These are phyloP conservation scores for Ogataea naganishii DNA, from an alignment of 805 yeast genomes.

Conservation along the genomic window DNA sequence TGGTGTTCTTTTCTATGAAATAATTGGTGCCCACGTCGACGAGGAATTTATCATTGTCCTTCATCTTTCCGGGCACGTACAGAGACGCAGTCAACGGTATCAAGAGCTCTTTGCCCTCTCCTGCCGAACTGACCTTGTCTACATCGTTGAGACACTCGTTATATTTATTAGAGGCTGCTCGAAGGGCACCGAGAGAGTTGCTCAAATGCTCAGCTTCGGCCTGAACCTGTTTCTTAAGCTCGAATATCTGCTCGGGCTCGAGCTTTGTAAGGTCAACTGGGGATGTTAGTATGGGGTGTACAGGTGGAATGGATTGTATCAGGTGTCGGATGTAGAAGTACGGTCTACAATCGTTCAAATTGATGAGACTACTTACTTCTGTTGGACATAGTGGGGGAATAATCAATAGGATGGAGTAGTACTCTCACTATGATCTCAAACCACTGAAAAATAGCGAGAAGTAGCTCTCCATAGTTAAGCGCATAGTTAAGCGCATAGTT, in stretches of 20 bases:
- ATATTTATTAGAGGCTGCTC: constrained; percentile 74
- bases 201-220: constrained; percentile 81
- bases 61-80: constrained; percentile 78
- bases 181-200: constrained; percentile 74
- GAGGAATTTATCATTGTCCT: constrained; percentile 58
- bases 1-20: constrained; percentile 69
- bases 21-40: constrained; percentile 98
- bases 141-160: constrained; percentile 73
- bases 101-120: constrained; percentile 44
- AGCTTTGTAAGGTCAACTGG: constrained; percentile 57
- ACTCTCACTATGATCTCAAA: no score
- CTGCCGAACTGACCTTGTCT: constrained; percentile 30
- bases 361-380: no score
- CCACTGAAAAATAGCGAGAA: no score
- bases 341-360: no score
- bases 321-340: constrained; percentile 10
- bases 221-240: constrained; percentile 75
- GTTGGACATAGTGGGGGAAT: no score
- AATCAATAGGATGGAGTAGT: no score
- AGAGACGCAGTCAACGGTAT: constrained; percentile 86
- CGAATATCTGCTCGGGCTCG: constrained; percentile 75
- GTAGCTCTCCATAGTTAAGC: no score
- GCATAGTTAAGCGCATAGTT: no score
- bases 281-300: constrained; percentile 1
- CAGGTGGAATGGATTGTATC: constrained; percentile 1